Evolutionary conservation across 352 stramenopile species (phyloP).

Genomic region (Phytopythium ostracodes): DNA sequence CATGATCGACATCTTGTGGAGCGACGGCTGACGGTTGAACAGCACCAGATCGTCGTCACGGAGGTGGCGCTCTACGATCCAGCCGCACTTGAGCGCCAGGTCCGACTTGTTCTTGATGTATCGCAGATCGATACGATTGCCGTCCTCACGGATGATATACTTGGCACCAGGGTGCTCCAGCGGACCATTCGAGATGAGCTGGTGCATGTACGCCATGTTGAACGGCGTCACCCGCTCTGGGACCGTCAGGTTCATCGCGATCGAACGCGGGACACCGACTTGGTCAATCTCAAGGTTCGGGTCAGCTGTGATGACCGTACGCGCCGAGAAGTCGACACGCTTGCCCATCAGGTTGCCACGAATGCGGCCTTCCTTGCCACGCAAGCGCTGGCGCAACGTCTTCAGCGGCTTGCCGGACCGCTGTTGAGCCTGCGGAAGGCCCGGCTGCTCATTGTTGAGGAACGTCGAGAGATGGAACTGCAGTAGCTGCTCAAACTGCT

Average conservation of each 20-base stretch:
- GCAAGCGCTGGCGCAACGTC: constrained; percentile 94
- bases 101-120: constrained; percentile 98
- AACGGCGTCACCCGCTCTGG: constrained; percentile 98
- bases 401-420: constrained; percentile 97
- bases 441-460: constrained; percentile 98
- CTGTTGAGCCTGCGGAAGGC: constrained; percentile 95
- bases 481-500: constrained; percentile 88
- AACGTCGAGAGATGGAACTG: constrained; percentile 90
- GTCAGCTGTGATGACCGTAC: constrained; percentile 99
- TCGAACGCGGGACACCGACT: constrained; percentile 96
- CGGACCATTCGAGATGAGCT: constrained; percentile 95
- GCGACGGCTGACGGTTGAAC: constrained; percentile 99
- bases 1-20: constrained; percentile 99
- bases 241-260: constrained; percentile 99
- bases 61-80: constrained; percentile 98
- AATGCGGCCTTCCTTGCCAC: constrained; percentile 98
- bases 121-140: constrained; percentile 96
- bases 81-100: constrained; percentile 94
- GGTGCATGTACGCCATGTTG: constrained; percentile 96
- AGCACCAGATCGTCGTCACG: constrained; percentile 98
- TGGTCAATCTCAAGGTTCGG: constrained; percentile 99
- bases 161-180: constrained; percentile 96
- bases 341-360: constrained; percentile 99
- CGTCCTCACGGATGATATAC: constrained; percentile 98
- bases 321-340: constrained; percentile 98